Evolutionary conservation across 345 rosid genomes (phyloP).

Genomic region (Dimocarpus longan): DNA sequence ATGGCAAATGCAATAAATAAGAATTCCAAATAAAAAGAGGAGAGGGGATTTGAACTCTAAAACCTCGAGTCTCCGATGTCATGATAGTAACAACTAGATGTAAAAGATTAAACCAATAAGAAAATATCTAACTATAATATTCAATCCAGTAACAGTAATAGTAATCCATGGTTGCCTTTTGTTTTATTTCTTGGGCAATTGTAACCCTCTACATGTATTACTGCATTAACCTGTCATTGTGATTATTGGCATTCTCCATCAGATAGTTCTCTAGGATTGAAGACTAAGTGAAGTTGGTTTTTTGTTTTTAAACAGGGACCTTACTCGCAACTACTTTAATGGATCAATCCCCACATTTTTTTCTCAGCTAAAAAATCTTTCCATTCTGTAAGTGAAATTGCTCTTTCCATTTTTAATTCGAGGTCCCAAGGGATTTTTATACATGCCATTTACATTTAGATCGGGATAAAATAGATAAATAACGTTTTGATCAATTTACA

Average conservation of each 20-base stretch:
- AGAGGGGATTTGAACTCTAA: too few species aligned
- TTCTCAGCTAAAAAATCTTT: slow-evolving; percentile 48
- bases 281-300: background rate
- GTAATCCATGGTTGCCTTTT: too few species aligned
- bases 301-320: slow-evolving; percentile 52
- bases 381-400: background rate
- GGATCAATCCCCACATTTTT: slow-evolving; percentile 73
- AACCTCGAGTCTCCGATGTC: too few species aligned
- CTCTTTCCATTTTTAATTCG: background rate
- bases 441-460: background rate
- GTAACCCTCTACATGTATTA: too few species aligned
- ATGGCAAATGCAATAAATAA: too few species aligned
- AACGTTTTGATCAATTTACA: background rate
- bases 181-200: background rate
- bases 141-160: too few species aligned
- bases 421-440: background rate
- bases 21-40: too few species aligned
- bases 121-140: too few species aligned
- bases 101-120: too few species aligned
- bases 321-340: slow-evolving; percentile 63
- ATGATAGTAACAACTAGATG: too few species aligned
- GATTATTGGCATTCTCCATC: background rate
- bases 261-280: background rate
- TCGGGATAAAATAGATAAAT: background rate
- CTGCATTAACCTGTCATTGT: background rate